phyloP scores from a whole-genome alignment of 208 protist species.

The Phytomonas serpens region DNA sequence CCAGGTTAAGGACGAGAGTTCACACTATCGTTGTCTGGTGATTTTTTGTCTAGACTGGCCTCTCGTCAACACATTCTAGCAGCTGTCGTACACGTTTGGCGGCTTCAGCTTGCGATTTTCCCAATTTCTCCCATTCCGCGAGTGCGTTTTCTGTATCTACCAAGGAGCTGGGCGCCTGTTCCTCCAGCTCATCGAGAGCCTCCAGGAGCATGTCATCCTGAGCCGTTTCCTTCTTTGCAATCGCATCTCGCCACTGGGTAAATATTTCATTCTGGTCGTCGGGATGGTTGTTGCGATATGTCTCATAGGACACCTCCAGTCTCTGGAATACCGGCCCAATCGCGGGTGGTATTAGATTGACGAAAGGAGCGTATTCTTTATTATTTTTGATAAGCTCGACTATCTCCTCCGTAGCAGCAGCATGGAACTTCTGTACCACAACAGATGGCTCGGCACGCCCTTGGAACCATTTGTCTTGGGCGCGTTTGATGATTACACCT shows the following conservation, averaged over 20 bases:
- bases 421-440: neutral
- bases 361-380: neutral
- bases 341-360: neutral
- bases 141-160: neutral
- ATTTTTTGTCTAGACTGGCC: neutral
- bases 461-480: neutral
- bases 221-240: neutral
- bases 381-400: neutral
- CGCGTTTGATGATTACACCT: neutral
- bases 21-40: neutral
- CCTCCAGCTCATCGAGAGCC: neutral
- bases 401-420: neutral
- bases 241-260: neutral
- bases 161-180: neutral
- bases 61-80: neutral
- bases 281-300: too few relatives aligned
- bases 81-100: neutral
- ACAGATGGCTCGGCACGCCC: neutral
- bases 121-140: neutral
- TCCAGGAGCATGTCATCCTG: neutral
- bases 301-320: too few relatives aligned
- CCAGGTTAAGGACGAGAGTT: neutral
- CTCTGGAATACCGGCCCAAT: neutral
- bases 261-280: neutral
- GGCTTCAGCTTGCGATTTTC: neutral